Evolutionary conservation across 1,284 basidiomycete genomes (phyloP).

Genomic region (Cryptococcus sp.): DNA sequence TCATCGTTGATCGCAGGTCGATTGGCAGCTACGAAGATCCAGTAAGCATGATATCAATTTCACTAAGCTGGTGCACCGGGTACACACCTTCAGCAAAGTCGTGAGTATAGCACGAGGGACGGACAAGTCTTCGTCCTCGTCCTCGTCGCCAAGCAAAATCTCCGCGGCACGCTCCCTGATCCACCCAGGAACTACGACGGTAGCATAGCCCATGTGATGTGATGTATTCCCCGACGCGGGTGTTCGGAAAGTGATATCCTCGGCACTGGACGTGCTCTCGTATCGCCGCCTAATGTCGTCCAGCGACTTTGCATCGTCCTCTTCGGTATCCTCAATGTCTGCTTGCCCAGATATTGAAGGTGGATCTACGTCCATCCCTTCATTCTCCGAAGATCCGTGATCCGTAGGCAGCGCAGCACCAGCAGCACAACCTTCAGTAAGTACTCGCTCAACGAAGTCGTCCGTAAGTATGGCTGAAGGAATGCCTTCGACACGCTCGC

Average conservation of each 20-base stretch:
- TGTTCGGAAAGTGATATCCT: slow-evolving; percentile 26
- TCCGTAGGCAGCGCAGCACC: slow-evolving; percentile 13
- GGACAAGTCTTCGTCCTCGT: slow-evolving; percentile 80
- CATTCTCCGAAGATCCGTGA: slow-evolving; percentile 6
- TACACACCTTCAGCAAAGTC: slow-evolving; percentile 69
- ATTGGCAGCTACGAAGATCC: slow-evolving; percentile 69
- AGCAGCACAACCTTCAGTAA: slow-evolving; percentile 49
- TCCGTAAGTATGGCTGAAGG: slow-evolving; percentile 32
- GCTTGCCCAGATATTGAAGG: not conserved
- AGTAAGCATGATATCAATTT: slow-evolving; percentile 5
- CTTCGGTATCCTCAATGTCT: slow-evolving; percentile 10
- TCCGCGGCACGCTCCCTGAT: slow-evolving; percentile 87
- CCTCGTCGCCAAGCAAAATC: slow-evolving; percentile 84
- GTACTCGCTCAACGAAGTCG: slow-evolving; percentile 36
- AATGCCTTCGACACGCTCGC: slow-evolving; percentile 16
- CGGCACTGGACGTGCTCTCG: slow-evolving; percentile 15
- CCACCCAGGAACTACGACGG: slow-evolving; percentile 89
- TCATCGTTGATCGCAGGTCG: slow-evolving; percentile 79
- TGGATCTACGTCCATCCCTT: slow-evolving; percentile 10
- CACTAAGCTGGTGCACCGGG: slow-evolving; percentile 16
- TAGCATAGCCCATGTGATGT: slow-evolving; percentile 56
- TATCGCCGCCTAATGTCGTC: slow-evolving; percentile 21
- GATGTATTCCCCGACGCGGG: not conserved
- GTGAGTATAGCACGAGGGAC: slow-evolving; percentile 78
- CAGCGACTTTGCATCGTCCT: slow-evolving; percentile 20